phyloP scores from a whole-genome alignment of 768 basidiomycete species.

The Tylopilus balloui region DNA sequence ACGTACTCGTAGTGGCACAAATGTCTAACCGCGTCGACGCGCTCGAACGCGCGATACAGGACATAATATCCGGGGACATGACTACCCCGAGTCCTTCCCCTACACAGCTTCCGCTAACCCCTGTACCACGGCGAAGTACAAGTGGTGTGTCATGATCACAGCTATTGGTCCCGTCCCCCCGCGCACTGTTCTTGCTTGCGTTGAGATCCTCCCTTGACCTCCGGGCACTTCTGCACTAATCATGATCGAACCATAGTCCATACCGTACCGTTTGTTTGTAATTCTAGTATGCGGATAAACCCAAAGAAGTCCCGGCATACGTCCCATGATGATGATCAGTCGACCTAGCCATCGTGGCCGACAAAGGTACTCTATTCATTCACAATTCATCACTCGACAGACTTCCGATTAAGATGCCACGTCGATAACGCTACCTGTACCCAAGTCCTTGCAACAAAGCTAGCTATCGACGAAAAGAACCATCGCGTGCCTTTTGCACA shows the following conservation, averaged over 20 bases:
- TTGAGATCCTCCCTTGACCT: constrained; percentile 9
- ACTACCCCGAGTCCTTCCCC: constrained; percentile 52
- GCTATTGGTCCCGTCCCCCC: constrained; percentile 10
- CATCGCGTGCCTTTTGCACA: neutral
- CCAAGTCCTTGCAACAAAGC: constrained; percentile 7
- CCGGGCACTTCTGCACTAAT: constrained; percentile 16
- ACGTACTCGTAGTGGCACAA: constrained; percentile 63
- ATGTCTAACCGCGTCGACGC: constrained; percentile 92
- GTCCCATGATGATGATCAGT: neutral
- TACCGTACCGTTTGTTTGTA: constrained; percentile 14
- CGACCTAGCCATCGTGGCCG: neutral
- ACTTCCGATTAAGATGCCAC: constrained; percentile 10
- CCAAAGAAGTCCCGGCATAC: neutral
- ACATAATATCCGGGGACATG: constrained; percentile 79
- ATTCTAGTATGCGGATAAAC: neutral
- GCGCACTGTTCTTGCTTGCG: constrained; percentile 8
- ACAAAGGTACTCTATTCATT: neutral
- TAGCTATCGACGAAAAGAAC: constrained; percentile 11
- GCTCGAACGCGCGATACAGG: constrained; percentile 85
- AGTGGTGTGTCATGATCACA: constrained; percentile 27
- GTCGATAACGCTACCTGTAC: constrained; percentile 7
- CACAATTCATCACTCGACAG: neutral
- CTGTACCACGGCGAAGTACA: constrained; percentile 41
- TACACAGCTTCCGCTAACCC: constrained; percentile 35
- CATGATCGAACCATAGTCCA: constrained; percentile 11